Evolutionary conservation across 331 rosid genomes (phyloP).

Genomic region (Prunus yedoensis): DNA sequence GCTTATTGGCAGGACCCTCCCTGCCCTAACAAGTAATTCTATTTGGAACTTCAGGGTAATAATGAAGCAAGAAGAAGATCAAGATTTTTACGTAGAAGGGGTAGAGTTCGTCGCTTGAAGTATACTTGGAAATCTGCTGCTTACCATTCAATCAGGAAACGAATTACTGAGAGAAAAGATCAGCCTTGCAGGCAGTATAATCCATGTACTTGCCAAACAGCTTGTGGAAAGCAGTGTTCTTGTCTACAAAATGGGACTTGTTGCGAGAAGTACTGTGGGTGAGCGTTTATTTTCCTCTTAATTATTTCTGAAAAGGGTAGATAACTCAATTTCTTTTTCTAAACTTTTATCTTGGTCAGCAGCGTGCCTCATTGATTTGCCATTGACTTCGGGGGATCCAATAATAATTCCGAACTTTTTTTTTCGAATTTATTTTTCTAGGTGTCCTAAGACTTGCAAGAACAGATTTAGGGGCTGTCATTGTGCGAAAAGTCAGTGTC

Average conservation of each 20-base stretch:
- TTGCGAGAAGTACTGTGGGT: slow-evolving; percentile 99
- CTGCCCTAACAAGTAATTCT: slow-evolving; percentile 26
- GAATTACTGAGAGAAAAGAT: slow-evolving; percentile 94
- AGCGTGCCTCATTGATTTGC: slow-evolving; percentile 5
- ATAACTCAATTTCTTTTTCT: not conserved
- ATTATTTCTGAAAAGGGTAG: not conserved
- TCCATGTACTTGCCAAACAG: slow-evolving; percentile 90
- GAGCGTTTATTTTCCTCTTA: slow-evolving; percentile 36
- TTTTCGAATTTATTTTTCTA: slow-evolving; percentile 8
- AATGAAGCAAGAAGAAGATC: slow-evolving; percentile 93
- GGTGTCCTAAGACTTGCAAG: slow-evolving; percentile 95
- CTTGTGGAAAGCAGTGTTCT: slow-evolving; percentile 95
- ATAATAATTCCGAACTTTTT: not conserved
- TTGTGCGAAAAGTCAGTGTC: slow-evolving; percentile 98
- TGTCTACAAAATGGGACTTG: slow-evolving; percentile 96
- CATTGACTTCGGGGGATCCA: not conserved
- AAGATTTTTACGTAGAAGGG: slow-evolving; percentile 86
- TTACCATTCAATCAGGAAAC: slow-evolving; percentile 91
- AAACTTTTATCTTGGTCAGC: not conserved
- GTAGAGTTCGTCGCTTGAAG: slow-evolving; percentile 95
- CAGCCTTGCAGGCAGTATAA: slow-evolving; percentile 99
- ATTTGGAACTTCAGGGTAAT: slow-evolving; percentile 58
- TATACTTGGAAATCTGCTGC: slow-evolving; percentile 99
- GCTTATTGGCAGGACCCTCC: slow-evolving; percentile 18
- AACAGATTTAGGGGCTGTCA: slow-evolving; percentile 97